These are phyloP conservation scores for Vaccinium vitisidaea DNA, from an alignment of 148 eudicot species.

Conservation along the genomic window DNA sequence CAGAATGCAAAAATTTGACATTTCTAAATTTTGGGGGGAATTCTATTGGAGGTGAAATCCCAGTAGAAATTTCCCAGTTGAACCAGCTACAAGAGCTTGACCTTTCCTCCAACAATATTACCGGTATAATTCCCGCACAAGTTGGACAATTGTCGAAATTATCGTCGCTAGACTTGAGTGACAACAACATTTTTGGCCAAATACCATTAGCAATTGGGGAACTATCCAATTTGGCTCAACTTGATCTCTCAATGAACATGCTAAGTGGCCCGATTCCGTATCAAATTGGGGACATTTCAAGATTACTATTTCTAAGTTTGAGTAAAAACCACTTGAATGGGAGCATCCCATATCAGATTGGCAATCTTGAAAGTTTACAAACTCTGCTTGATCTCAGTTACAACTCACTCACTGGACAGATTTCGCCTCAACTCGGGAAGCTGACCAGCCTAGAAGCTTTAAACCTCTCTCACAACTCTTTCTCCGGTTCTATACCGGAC, in stretches of 20 bases:
- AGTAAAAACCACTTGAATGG: conserved; percentile 23
- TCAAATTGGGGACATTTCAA: conserved; percentile 17
- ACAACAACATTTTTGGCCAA: conserved; percentile 23
- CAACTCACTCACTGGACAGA: conserved; percentile 23
- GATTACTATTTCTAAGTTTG: conserved; percentile 22
- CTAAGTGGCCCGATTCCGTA: conserved; percentile 22
- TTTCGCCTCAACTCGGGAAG: conserved; percentile 17
- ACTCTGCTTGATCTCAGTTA: conserved; percentile 29
- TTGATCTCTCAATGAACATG: conserved; percentile 27
- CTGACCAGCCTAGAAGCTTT: conserved; percentile 21
- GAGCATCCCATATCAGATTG: conserved; percentile 20
- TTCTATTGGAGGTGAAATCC: no score
- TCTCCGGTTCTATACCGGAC: conserved; percentile 28
- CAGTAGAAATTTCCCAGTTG: no score
- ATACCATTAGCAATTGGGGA: conserved; percentile 13
- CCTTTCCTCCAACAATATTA: conserved; percentile 1
- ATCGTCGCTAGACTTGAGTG: not conserved
- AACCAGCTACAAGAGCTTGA: not conserved
- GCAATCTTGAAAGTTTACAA: conserved; percentile 19
- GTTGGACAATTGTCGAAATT: conserved; percentile 12
- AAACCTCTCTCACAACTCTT: conserved; percentile 32
- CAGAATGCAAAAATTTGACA: no score
- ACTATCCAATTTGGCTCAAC: not conserved
- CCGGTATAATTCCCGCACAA: conserved; percentile 1
- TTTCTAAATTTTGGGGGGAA: no score